phyloP scores from a whole-genome alignment of 73 alveolate genomes.

The Paramecium octaurelia region DNA sequence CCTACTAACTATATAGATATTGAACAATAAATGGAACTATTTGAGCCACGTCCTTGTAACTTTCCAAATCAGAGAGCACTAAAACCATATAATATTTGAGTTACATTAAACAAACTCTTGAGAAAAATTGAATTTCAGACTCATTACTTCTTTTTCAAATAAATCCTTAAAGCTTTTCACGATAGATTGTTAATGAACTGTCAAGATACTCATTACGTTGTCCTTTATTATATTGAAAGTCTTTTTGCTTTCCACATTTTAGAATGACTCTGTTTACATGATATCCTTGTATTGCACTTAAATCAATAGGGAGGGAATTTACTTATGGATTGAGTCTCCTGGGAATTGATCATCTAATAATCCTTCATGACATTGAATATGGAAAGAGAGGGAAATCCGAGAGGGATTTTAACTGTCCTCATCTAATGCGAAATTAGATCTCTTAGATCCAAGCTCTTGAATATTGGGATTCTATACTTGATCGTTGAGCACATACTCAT shows the following conservation, averaged over 20 bases:
- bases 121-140: neutral
- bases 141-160: neutral
- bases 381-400: conserved; percentile 14
- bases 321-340: neutral
- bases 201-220: neutral
- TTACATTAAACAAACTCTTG: neutral
- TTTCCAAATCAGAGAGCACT: neutral
- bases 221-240: neutral
- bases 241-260: neutral
- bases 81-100: neutral
- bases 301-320: neutral
- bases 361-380: neutral
- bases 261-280: neutral
- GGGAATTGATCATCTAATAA: neutral
- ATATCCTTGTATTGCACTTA: neutral
- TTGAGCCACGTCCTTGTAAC: neutral
- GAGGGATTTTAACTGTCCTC: neutral
- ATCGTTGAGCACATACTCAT: neutral
- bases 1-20: neutral
- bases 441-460: neutral
- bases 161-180: neutral
- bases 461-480: neutral
- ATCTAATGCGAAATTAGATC: neutral
- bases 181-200: neutral
- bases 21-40: neutral